phyloP scores from a whole-genome alignment of 192 early-diverging fungal genomes.

The Lunasporangiospora selenospora region DNA sequence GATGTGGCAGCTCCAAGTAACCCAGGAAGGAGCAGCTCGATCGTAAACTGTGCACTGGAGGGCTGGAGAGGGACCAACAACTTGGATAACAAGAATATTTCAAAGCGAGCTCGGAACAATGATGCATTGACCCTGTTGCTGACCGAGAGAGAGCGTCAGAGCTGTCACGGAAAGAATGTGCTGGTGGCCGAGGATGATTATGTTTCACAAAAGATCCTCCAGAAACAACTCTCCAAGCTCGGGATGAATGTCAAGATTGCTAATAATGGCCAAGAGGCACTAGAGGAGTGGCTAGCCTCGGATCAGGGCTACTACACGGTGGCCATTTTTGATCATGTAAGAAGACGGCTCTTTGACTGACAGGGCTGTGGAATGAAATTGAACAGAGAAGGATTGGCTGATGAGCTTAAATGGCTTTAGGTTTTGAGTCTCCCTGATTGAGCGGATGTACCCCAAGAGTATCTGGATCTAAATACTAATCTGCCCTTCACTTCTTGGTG shows the following conservation, averaged over 20 bases:
- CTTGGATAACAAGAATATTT: too few relatives aligned
- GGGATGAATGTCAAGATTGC: slow-evolving; percentile 47
- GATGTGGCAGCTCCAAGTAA: slow-evolving; percentile 7
- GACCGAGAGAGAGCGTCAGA: slow-evolving; percentile 15
- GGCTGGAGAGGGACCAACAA: not conserved
- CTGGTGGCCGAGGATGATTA: slow-evolving; percentile 45
- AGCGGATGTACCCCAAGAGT: too few relatives aligned
- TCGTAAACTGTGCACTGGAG: not conserved
- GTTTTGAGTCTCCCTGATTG: too few relatives aligned
- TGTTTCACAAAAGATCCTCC: slow-evolving; percentile 38
- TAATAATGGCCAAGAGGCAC: slow-evolving; percentile 41
- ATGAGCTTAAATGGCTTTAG: too few relatives aligned
- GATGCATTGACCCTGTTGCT: slow-evolving; percentile 29
- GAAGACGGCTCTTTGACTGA: too few relatives aligned
- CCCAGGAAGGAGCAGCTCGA: slow-evolving; percentile 3
- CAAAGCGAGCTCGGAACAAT: slow-evolving; percentile 33
- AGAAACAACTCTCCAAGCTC: slow-evolving; percentile 44
- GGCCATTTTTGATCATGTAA: slow-evolving; percentile 48
- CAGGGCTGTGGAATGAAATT: too few relatives aligned
- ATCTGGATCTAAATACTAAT: too few relatives aligned
- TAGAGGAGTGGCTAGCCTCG: slow-evolving; percentile 22
- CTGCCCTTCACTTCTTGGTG: too few relatives aligned
- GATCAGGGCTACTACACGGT: slow-evolving; percentile 37
- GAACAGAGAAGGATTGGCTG: too few relatives aligned
- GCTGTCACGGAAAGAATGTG: slow-evolving; percentile 40